phyloP scores from a whole-genome alignment of 2,329 filamentous ascomycete species.

The Ophiosphaerella herpotricha region DNA sequence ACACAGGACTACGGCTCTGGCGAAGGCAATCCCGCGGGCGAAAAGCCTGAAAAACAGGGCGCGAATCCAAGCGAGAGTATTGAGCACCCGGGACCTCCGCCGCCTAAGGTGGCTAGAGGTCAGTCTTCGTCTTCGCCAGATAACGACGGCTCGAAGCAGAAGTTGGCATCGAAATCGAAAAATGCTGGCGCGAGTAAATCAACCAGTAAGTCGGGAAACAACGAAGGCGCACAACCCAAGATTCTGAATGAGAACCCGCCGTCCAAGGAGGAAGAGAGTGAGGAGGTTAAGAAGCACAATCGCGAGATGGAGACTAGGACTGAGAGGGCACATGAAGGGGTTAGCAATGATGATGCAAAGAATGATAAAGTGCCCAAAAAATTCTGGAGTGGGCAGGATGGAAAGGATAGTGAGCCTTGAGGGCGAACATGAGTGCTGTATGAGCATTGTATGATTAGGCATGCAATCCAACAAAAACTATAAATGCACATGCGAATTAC shows the following conservation, averaged over 20 bases:
- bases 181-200: conserved; percentile 11
- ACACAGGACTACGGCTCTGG: conserved; percentile 50
- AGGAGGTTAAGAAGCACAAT: conserved; percentile 52
- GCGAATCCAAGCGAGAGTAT: conserved; percentile 44
- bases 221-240: conserved; percentile 49
- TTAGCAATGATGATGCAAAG: conserved; percentile 41
- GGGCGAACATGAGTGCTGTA: neutral
- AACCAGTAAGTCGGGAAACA: conserved; percentile 14
- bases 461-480: no score
- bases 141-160: conserved; percentile 16
- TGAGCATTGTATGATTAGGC: neutral
- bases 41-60: conserved; percentile 51
- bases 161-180: conserved; percentile 12
- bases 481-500: no score
- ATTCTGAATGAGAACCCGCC: conserved; percentile 48
- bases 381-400: conserved; percentile 42
- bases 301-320: conserved; percentile 49
- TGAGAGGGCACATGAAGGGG: conserved; percentile 48
- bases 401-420: conserved; percentile 19
- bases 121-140: conserved; percentile 37
- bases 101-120: conserved; percentile 48
- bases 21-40: conserved; percentile 48
- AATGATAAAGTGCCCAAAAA: conserved; percentile 48
- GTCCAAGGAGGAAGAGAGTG: conserved; percentile 32
- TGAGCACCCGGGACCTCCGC: conserved; percentile 53